Base-by-base conservation (phyloP, 2,329 filamentous ascomycete species). In the Aspergillus pseudonomiae region DNA sequence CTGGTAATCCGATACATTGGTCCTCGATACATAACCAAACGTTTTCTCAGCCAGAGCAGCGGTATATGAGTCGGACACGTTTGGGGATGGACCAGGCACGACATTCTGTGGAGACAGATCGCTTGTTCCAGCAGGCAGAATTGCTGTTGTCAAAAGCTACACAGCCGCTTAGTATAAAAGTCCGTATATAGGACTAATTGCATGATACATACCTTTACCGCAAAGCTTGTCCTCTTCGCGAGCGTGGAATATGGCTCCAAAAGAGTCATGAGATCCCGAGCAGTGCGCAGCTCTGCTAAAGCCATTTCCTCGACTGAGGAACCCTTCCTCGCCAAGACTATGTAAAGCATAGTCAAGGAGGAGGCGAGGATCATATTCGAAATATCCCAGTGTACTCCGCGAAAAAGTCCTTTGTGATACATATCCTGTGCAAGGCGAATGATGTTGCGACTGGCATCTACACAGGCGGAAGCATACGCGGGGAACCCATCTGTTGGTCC, bases 401-500 rank as follows among this genome's bases (percentile, higher is more conserved):
- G 59, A 2, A 66, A 30, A n/a, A 66, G 57, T 3, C 57, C 64
- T 21, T 57, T 32, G 6, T 55, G 52, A 19, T 61, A 34, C 64
- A 66, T 66, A 30, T 66, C 64, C 50, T 66, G 59, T 14, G 50
- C 60, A 14, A 66, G 53, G 14, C 34, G 54, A n/a, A 66, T 66
- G n/a, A 66, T 56, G 24, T 60, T 66, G n/a, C 56, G 52, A 24
- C 64, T 64, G 7, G 64, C 64, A 21, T 60, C 45, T 6, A 66
- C 52, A 14, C 62, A 64, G 6, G 57, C 43, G 3, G 60, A 57
- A 10, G 64, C 62, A 53, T 63, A 64, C 21, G 34, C 52, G 26
- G 55, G 54, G 36, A 61, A 62, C 14, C 30, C 59, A 26, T 66
- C 24, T 16, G 41, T 36, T 21, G 46, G 21, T n/a, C 45, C 12